Evolutionary conservation across 768 basidiomycete genomes (phyloP), one percentile per base, ranked within the genome.

Genomic region (Amanita pseudoporphyria): DNA sequence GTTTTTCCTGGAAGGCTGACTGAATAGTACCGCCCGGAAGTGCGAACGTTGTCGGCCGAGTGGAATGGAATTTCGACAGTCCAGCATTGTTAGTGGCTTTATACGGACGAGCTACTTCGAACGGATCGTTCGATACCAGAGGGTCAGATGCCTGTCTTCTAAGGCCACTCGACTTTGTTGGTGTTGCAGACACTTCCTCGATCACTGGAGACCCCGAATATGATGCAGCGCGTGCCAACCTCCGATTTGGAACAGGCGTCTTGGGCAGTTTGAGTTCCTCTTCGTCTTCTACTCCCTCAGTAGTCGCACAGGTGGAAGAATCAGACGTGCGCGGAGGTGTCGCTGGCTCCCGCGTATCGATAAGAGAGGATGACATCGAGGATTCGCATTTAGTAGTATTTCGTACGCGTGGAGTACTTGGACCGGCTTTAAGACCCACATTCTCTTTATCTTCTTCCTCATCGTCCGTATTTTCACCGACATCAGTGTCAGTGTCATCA

Each of bases 391-490:
- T 3, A 28, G 7, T 7, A 7, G 26, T 7, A 7, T 7, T 18
- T 32, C 16, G 45, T 9, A 13, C 24, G 13, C 12, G 28, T 18
- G 22, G 16, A 14, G 18, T 13, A 16, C 18, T 33, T 13, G 26
- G 14, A 13, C 26, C 18, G 7, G 4, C 32, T 24, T 26, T 13
- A 6, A 14, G 3, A 37, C n/a, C 13, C 14, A 40, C 12, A 10
- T 48, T 48, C 30, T 48, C 47, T 32, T 48, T 48, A 40, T 48
- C 18, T 39, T 48, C 45, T 5, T 33, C 35, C 26, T 48, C 47
- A 12, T 12, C 37, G n/a, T 48, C 47, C 18, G 47, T 40, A 37
- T 48, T 26, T 18, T 16, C 46, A 16, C 21, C 45, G 19, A 14
- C 16, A 9, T 47, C 47, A n/a, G 47, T 47, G 47, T 47, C 37